A percentile compares a stretch with the other conserved stretches of the same genome.
phyloP scores from a whole-genome alignment of 2,329 filamentous ascomycete species.

The Trichoderma sp. region DNA sequence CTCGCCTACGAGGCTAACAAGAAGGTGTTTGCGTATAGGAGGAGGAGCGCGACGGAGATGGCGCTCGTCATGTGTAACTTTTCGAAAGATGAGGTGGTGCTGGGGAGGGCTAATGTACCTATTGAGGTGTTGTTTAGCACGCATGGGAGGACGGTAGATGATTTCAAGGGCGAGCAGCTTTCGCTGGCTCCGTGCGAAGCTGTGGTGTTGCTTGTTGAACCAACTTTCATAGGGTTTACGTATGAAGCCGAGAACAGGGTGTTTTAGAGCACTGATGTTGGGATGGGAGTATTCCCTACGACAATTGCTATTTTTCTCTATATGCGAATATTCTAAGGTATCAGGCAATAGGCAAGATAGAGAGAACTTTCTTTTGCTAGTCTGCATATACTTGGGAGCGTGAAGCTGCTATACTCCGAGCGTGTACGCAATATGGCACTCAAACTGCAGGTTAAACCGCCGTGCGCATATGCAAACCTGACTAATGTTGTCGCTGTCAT shows the following conservation, averaged over 20 bases:
- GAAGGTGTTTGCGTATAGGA: constrained; percentile 41
- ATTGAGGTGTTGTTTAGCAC: constrained; percentile 40
- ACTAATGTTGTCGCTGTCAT: not conserved
- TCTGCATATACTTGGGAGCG: not conserved
- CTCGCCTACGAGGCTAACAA: constrained; percentile 41
- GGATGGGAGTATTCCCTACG: not conserved
- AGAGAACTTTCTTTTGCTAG: not conserved
- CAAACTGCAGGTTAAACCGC: not conserved
- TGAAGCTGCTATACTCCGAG: not conserved
- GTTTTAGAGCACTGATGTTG: not conserved
- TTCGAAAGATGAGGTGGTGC: constrained; percentile 34
- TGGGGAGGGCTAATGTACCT: constrained; percentile 33
- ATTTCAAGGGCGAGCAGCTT: constrained; percentile 32
- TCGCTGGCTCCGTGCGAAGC: constrained; percentile 42
- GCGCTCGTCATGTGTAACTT: constrained; percentile 45
- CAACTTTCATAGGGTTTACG: not conserved
- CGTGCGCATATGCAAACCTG: not conserved
- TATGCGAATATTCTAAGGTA: not conserved
- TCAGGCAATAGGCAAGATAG: not conserved
- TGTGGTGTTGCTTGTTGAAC: constrained; percentile 34
- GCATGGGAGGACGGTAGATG: constrained; percentile 31
- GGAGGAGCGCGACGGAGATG: constrained; percentile 34
- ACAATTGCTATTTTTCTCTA: not conserved
- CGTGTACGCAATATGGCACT: not conserved
- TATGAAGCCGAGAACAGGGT: not conserved